Evolutionary conservation across 306 rosid species (phyloP), one percentile per base, ranked within the genome.

Genomic region (Malus orientalis): DNA sequence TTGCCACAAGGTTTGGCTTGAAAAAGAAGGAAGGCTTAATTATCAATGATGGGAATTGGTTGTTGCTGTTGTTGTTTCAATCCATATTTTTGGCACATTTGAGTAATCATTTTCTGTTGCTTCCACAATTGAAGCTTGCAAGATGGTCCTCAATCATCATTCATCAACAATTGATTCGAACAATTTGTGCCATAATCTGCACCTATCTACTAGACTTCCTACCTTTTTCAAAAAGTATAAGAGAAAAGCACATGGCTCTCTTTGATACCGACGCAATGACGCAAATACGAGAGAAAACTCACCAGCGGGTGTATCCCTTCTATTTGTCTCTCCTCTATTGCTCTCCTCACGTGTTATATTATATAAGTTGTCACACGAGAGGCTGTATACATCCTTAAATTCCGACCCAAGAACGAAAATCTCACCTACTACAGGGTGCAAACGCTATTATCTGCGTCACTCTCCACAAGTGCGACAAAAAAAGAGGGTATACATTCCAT

Each of bases 161-260:
- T 64, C 69, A 16, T 73, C 23, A 74, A 20, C 45, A 74, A 55
- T 64, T 76, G 23, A 57, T 47, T 60, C 33, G 61, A 76, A 45
- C 47, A 42, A 33, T 55, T 14, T 40, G 58, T 42, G 81, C 22
- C 53, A 65, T 49, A 23, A 30, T 47, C 38, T 16, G 33, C 57
- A 74, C 38, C 67, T 29, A 3, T 59, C 53, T 42, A 18, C 15
- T 9, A 54, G 32, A 66, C 68, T 79, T 72, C 27, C 57, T 44
- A 5, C 18, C 47, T 11, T 11, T 15, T 9, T 2, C 16, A 40
- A 14, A 73, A 25, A 4, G 47, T 25, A 27, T 27, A 23, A 45
- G 42, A 74, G 16, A 42, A 74, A 58, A 3, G 61, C 79, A 73
- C 82, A 77, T 72, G 69, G 65, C 51, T 47, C 49, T 62, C 59